Conservation (phyloP, 257 asterid species). For the Nicotiana attenuata region DNA sequence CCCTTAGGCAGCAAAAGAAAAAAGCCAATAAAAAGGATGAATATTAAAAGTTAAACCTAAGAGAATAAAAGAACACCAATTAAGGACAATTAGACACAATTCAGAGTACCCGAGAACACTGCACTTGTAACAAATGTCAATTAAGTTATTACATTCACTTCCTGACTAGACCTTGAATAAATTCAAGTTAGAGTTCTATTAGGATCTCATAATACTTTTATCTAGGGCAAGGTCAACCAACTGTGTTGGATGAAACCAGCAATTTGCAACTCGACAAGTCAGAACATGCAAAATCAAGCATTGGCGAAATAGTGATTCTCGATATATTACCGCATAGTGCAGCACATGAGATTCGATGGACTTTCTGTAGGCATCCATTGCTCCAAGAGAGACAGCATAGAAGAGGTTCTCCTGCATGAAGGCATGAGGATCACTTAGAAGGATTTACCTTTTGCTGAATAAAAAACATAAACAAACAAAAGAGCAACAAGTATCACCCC, state of each 20-base stretch:
- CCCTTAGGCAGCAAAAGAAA: neutral
- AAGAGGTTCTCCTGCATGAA: constrained; percentile 67
- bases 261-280: neutral
- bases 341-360: constrained; percentile 55
- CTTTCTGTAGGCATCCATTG: constrained; percentile 57
- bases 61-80: neutral
- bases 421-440: neutral
- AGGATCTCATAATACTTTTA: neutral
- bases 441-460: neutral
- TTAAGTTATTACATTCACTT: neutral
- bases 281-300: constrained; percentile 8
- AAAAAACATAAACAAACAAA: neutral
- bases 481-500: constrained; percentile 11
- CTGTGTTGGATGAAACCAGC: constrained; percentile 5
- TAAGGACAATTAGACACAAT: neutral
- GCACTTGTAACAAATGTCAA: neutral
- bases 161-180: neutral
- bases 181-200: neutral
- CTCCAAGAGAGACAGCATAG: constrained; percentile 62
- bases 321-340: constrained; percentile 56
- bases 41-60: neutral
- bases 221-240: constrained; percentile 7
- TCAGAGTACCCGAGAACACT: neutral
- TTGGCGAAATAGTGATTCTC: neutral
- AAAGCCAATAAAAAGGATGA: neutral